Base-by-base conservation (phyloP, 345 rosid genomes). In the Eucalyptus microcorys region DNA sequence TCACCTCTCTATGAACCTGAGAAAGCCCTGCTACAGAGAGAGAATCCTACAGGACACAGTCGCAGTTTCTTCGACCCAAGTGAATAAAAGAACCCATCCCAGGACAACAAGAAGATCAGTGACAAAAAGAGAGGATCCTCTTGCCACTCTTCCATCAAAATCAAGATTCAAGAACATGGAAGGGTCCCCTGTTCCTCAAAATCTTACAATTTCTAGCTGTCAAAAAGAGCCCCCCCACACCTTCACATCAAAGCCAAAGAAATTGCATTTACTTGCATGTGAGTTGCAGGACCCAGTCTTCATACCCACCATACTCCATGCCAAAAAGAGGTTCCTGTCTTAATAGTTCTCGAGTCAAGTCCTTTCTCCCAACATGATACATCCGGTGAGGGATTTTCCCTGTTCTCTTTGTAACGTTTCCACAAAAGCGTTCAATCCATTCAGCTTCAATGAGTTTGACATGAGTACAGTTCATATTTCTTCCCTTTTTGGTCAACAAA, bases 151-250 rank as follows among this genome's bases (percentile, higher is more conserved):
- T 76, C 27, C 47, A 76, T 88, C 13, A 92, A 91, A 88, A 89
- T 88, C 85, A 89, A 91, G 85, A 92, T 90, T 53, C 88, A 88
- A 87, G 84, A 87, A 30, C 48, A 15, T 87, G 88, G 52, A 49
- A 92, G 91, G 71, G 83, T 84, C 80, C 90, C 89, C 48, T 91
- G 93, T 88, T 91, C 94, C 42, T 89, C 42, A 64, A 49, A 90
- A 91, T 55, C 15, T 34, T 10, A 90, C 93, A 30, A 89, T 90
- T 80, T 88, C 91, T 12, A 92, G 92, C 76, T 91, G 90, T 71
- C 83, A 37, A 4, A 21, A 5, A 76, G 87, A 19, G 21, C 5
- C 52, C 92, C 92, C 89, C 30, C 61, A 55, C 85, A 87, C 90
- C 81, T 57, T 86, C 55, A 80, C 87, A 86, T 47, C 89, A 42